Conservation (phyloP, 805 yeast species). For the Nakazawaea siamensis region DNA sequence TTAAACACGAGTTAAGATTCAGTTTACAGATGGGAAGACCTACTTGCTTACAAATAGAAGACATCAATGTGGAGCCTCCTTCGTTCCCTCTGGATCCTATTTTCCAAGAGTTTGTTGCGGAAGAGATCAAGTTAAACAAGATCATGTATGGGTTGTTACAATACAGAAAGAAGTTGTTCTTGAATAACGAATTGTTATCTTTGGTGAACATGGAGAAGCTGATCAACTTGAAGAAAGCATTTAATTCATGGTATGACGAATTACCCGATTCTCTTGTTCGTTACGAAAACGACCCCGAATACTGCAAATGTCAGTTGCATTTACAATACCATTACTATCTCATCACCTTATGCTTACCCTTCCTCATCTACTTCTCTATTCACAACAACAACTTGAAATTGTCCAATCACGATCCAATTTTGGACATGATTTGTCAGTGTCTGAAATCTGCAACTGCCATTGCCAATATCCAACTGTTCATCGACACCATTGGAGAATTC, state of each 20-base stretch:
- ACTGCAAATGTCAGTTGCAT: not conserved
- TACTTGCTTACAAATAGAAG: conserved; percentile 9
- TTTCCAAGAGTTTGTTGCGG: conserved; percentile 1
- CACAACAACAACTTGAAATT: conserved; percentile 2
- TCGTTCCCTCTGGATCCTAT: conserved; percentile 1
- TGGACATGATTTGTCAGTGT: conserved; percentile 10
- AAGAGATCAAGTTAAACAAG: conserved; percentile 8
- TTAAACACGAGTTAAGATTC: conserved; percentile 7
- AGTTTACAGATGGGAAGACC: conserved; percentile 11
- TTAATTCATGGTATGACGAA: conserved; percentile 5
- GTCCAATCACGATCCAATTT: conserved; percentile 7
- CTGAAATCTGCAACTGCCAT: conserved; percentile 9
- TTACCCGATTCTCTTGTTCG: not conserved
- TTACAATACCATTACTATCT: conserved; percentile 9
- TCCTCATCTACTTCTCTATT: conserved; percentile 7
- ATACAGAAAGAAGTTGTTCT: conserved; percentile 8
- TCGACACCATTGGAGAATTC: conserved; percentile 8
- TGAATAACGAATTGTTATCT: conserved; percentile 7
- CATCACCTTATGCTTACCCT: conserved; percentile 9
- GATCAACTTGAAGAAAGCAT: conserved; percentile 6
- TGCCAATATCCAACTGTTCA: conserved; percentile 9
- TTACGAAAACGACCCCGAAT: conserved; percentile 3
- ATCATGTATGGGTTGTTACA: conserved; percentile 8
- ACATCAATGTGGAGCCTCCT: conserved; percentile 7
- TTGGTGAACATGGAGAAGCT: conserved; percentile 8